Evolutionary conservation across 495 filamentous ascomycete species (phyloP).

Genomic region (Rhypophila decipiens): DNA sequence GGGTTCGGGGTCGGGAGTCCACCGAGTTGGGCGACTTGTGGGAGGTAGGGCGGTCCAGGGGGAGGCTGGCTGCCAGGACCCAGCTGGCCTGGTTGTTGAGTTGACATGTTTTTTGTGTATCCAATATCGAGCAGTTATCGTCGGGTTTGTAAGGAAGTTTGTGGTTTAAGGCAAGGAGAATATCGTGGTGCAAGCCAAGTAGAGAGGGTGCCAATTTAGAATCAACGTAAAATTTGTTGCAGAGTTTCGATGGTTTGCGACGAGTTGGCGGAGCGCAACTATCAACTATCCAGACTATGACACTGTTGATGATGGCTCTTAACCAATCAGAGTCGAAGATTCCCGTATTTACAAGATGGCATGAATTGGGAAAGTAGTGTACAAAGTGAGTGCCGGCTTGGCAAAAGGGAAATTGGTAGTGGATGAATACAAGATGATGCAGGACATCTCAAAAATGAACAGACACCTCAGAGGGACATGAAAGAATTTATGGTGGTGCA

Average conservation of each 20-base stretch:
- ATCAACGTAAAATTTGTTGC: no score
- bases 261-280: not conserved
- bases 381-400: no score
- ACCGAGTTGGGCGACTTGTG: slow-evolving; percentile 45
- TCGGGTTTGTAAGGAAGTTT: no score
- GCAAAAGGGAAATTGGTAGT: no score
- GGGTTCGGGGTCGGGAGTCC: slow-evolving; percentile 45
- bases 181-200: no score
- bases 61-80: not conserved
- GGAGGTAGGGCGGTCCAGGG: slow-evolving; percentile 25
- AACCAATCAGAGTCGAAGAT: not conserved
- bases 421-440: no score
- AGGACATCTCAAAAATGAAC: no score
- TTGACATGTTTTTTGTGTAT: not conserved
- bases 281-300: not conserved
- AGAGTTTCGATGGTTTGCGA: not conserved
- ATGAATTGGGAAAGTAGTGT: no score
- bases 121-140: not conserved
- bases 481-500: no score
- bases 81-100: not conserved
- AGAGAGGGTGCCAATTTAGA: no score
- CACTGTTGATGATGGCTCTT: not conserved
- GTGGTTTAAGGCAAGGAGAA: no score
- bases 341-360: not conserved
- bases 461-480: no score